These are phyloP conservation scores for Xerocomus nothofagi DNA, from an alignment of 1,284 basidiomycete species.

Conservation along the genomic window DNA sequence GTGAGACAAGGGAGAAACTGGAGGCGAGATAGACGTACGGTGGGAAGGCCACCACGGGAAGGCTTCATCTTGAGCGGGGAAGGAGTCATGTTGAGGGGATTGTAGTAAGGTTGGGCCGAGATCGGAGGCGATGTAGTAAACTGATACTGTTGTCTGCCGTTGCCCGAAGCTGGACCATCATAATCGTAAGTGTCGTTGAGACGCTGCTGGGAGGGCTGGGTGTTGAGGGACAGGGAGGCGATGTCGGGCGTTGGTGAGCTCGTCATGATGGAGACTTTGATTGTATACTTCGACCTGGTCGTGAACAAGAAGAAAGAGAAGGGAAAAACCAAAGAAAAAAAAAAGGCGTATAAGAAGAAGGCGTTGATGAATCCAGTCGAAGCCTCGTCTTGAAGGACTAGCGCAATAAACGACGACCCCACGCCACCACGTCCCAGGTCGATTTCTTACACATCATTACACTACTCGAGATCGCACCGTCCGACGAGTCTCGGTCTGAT, in stretches of 20 bases:
- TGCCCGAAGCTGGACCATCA: slow-evolving; percentile 53
- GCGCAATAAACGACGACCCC: slow-evolving; percentile 26
- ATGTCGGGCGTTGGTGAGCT: slow-evolving; percentile 73
- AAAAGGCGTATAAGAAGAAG: slow-evolving; percentile 16
- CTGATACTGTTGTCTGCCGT: slow-evolving; percentile 59
- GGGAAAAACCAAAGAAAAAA: slow-evolving; percentile 1
- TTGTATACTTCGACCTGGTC: slow-evolving; percentile 17
- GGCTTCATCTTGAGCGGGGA: slow-evolving; percentile 76
- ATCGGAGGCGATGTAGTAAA: slow-evolving; percentile 68
- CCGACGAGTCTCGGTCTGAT: background rate
- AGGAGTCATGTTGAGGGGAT: slow-evolving; percentile 57
- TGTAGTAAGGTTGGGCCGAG: slow-evolving; percentile 63
- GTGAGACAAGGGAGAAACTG: slow-evolving; percentile 17
- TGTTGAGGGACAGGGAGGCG: slow-evolving; percentile 68
- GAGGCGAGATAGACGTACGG: slow-evolving; percentile 49
- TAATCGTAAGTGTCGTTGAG: slow-evolving; percentile 84
- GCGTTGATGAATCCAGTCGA: background rate
- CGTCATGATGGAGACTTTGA: slow-evolving; percentile 57
- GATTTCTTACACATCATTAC: too few relatives aligned
- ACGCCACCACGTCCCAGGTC: slow-evolving; percentile 32
- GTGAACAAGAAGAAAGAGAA: slow-evolving; percentile 18
- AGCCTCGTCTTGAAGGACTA: slow-evolving; percentile 17
- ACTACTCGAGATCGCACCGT: slow-evolving; percentile 3
- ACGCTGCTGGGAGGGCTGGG: slow-evolving; percentile 64
- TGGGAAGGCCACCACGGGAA: slow-evolving; percentile 63